Base-by-base conservation (phyloP, 1,139 yeast genomes). In the Hanseniaspora sp. region DNA sequence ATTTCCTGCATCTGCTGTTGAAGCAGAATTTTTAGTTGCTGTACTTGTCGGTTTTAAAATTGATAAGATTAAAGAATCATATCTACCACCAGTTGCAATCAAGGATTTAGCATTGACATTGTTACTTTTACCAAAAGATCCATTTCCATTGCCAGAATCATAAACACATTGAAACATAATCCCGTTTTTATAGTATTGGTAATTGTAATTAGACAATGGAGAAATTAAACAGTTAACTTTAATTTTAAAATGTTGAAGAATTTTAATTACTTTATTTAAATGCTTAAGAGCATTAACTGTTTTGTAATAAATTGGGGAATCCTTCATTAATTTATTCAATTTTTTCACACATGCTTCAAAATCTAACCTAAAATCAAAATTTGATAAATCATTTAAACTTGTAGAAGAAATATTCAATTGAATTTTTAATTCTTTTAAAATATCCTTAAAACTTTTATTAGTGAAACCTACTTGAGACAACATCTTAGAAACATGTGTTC, bases 11-110 rank as follows among this genome's bases (percentile, higher is more conserved):
- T 33, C n/a, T 7, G 30, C 23, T 31, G 48, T 37, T 35, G 54
- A 29, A 12, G 35, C 35, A 9, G 29, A n/a, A 3, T 13, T 15
- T 30, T 11, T 11, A 13, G 42, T 35, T 7, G 17, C 38, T 6
- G 29, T 47, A 13, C 62, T 60, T 3, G 76, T 69, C 5, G 75
- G 73, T 59, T 80, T 78, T 0, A 87, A 77, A 58, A 86, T 75
- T 17, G 81, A 75, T 2, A 78, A 71, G 23, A 88, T 77, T 59
- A 90, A 72, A 28, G 74, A 70, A 63, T 92, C 97, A 63, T 87
- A 92, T 52, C 98, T 72, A 1, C 98, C 98, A 47, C 98, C 98
- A 0, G 95, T 92, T 12, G 94, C 94, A 44, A 90, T 80, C 74
- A 61, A 62, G 9, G 49, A 46, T 46, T 43, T 52, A 5, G 33